Base-by-base conservation (phyloP, 75 land plant species). In the Sequoia sempervirens region DNA sequence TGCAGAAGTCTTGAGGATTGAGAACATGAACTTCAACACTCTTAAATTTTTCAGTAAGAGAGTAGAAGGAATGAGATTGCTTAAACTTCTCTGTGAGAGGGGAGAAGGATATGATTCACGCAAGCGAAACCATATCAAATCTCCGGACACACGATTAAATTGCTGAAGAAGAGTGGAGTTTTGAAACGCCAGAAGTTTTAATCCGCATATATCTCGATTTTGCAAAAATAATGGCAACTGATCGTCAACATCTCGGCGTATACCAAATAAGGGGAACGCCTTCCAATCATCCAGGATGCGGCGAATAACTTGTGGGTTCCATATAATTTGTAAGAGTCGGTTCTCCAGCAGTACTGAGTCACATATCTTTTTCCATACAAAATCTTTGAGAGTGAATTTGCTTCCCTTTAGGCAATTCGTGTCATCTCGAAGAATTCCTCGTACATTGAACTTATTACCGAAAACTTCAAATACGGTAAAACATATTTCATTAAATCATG, bases 121-220 rank as follows among this genome's bases (percentile, higher is more conserved):
- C 20, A 74, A 36, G 41, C 75, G 41, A 36, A 74, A 38, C 75
- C 75, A 74, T 38, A 74, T 18, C 75, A 74, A 74, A 74, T 74
- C 75, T 74, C 41, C 75, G 7, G 75, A 74, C 4, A 20, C 3
- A 18, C 61, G 5, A 18, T 3, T 20, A 56, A 56, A 17, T 56
- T 0, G 5, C 3, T 3, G 61, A 18, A 18, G 20, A 20, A 20
- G 7, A 18, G 5, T 56, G 18, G 58, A 14, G 15, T 54, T 2
- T 20, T 17, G 26, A 56, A 74, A 5, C 23, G 32, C 41, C 18
- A 37, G 8, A 74, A 74, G 41, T 38, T 37, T 36, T 20, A 74
- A 38, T 36, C 23, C 23, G 6, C 23, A 7, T 15, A 74, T 74
- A 37, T 5, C 23, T 36, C 20, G 43, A 37, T 5, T 14, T 4